phyloP scores from a whole-genome alignment of 164 flowering plant genomes.

The Aristolochia contorta region DNA sequence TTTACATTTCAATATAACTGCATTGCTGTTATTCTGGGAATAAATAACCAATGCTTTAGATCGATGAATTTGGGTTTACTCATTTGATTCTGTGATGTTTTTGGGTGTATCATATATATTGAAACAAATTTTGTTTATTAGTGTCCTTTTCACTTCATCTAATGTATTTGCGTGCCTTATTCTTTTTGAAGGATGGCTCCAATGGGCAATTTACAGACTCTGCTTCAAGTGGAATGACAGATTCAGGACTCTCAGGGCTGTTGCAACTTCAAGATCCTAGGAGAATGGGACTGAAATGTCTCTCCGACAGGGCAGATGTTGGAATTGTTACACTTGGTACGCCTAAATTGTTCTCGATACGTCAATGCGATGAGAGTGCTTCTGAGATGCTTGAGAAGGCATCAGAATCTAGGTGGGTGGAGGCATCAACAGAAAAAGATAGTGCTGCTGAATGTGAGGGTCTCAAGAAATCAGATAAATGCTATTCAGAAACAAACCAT shows the following conservation, averaged over 20 bases:
- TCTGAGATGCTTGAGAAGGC: slow-evolving; percentile 1
- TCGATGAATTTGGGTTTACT: too few species aligned
- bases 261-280: slow-evolving; percentile 4
- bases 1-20: too few species aligned
- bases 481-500: background rate
- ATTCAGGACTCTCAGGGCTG: slow-evolving; percentile 3
- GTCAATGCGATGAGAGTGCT: background rate
- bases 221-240: background rate
- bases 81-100: too few species aligned
- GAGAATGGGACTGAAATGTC: background rate
- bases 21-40: too few species aligned
- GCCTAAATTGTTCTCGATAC: background rate
- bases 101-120: too few species aligned
- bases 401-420: background rate
- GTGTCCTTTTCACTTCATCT: background rate
- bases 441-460: background rate
- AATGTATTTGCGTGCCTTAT: background rate
- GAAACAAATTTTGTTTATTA: too few species aligned
- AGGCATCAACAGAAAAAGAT: slow-evolving; percentile 3
- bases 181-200: slow-evolving; percentile 1
- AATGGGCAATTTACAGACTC: background rate
- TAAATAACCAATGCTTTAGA: too few species aligned
- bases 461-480: background rate
- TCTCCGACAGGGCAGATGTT: too few species aligned
- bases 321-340: slow-evolving; percentile 1